phyloP scores from a whole-genome alignment of 805 yeast genomes.

The Cyberlindnera saturnus region DNA sequence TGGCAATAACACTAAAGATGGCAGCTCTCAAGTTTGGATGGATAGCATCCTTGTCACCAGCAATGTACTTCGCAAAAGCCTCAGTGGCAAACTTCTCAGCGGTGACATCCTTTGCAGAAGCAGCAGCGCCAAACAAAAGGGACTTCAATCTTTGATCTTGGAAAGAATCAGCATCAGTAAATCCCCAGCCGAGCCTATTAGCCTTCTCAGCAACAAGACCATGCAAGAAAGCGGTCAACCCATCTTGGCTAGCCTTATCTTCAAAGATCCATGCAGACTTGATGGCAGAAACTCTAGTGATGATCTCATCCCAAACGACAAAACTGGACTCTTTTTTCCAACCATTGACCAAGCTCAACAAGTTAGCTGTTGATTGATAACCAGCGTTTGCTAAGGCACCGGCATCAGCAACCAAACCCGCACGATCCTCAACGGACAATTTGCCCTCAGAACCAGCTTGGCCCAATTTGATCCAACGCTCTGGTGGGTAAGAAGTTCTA shows the following conservation, averaged over 20 bases:
- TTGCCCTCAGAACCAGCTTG: constrained; percentile 48
- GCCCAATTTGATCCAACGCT: constrained; percentile 66
- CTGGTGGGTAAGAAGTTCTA: constrained; percentile 64
- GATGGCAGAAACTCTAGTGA: constrained; percentile 41
- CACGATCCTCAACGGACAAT: constrained; percentile 70
- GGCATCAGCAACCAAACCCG: constrained; percentile 78
- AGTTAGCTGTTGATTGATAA: constrained; percentile 52
- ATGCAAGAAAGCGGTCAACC: constrained; percentile 46
- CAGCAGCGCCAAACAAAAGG: constrained; percentile 55
- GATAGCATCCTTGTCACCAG: constrained; percentile 63
- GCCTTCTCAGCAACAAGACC: constrained; percentile 52
- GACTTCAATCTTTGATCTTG: constrained; percentile 63
- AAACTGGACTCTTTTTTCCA: constrained; percentile 57
- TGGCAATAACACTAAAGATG: constrained; percentile 63
- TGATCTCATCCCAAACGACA: constrained; percentile 64
- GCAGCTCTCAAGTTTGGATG: constrained; percentile 68
- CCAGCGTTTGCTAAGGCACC: constrained; percentile 69
- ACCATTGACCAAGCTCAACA: constrained; percentile 50
- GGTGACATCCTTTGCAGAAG: constrained; percentile 40
- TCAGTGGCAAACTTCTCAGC: constrained; percentile 41
- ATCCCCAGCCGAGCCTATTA: constrained; percentile 57
- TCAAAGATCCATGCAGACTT: constrained; percentile 53
- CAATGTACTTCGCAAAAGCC: constrained; percentile 46
- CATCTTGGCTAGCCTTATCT: constrained; percentile 37
- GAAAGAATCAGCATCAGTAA: constrained; percentile 48